Percentiles rank a stretch among this genome's conserved stretches.
phyloP scores from a whole-genome alignment of 2,329 filamentous ascomycete species.

The Tothia fuscella region DNA sequence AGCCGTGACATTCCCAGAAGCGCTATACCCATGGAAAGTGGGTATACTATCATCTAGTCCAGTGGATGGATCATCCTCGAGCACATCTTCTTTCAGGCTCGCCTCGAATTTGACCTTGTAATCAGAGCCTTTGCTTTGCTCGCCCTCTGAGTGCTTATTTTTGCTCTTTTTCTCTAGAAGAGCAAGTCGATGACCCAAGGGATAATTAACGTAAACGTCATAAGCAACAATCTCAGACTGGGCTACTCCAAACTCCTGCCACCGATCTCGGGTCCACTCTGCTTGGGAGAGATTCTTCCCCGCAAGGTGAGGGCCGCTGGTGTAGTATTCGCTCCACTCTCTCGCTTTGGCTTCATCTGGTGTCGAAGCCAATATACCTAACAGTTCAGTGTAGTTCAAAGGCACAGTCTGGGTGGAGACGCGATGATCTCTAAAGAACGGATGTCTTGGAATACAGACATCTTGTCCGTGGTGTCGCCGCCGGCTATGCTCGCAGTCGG shows the following conservation, averaged over 20 bases:
- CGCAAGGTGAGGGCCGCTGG: conserved; percentile 37
- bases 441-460: conserved; percentile 29
- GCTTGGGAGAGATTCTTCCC: conserved; percentile 41
- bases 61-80: conserved; percentile 73
- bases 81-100: conserved; percentile 68
- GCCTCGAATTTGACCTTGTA: conserved; percentile 67
- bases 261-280: conserved; percentile 37
- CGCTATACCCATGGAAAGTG: conserved; percentile 91
- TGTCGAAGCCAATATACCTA: conserved; percentile 41
- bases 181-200: conserved; percentile 34
- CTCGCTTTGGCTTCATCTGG: conserved; percentile 40
- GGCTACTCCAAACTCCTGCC: conserved; percentile 37
- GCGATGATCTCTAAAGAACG: conserved; percentile 27
- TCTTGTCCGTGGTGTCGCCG: conserved; percentile 24
- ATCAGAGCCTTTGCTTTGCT: conserved; percentile 17
- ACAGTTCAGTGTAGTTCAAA: conserved; percentile 37
- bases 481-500: conserved; percentile 15
- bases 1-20: conserved; percentile 80
- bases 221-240: conserved; percentile 35
- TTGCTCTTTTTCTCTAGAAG: conserved; percentile 34
- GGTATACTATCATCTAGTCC: conserved; percentile 62
- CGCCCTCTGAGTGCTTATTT: conserved; percentile 21
- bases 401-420: background rate
- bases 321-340: conserved; percentile 40
- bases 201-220: conserved; percentile 41